Evolutionary conservation across 345 rosid species (phyloP).

Genomic region (Lepidium didymum): DNA sequence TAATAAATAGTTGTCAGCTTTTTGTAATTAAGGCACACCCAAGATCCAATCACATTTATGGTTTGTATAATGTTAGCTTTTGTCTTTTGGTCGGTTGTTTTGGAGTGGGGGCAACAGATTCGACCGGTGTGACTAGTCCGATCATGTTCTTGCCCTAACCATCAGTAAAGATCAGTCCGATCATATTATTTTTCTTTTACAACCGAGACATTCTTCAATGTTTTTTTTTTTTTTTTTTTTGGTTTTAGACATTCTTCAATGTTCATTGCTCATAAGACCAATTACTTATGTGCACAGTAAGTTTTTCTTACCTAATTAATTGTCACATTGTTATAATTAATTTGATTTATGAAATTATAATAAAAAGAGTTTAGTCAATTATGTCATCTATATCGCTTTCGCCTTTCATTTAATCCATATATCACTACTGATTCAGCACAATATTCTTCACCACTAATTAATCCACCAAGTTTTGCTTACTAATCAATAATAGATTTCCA

Average conservation of each 20-base stretch:
- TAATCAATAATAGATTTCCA: neutral
- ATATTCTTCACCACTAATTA: neutral
- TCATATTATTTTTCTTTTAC: too few relatives aligned
- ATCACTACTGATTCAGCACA: neutral
- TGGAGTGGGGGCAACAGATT: neutral
- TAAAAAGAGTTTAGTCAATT: neutral
- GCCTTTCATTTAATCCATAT: neutral
- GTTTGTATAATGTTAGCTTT: constrained; percentile 13
- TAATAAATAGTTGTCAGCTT: neutral
- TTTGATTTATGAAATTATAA: neutral
- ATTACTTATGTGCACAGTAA: too few relatives aligned
- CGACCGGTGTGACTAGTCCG: neutral
- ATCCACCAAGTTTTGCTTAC: neutral
- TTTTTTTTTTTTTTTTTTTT: too few relatives aligned
- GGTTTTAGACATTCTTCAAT: too few relatives aligned
- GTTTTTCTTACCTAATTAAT: neutral
- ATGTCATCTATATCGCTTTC: neutral
- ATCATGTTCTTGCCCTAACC: neutral
- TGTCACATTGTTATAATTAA: neutral
- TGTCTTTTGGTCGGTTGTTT: constrained; percentile 11
- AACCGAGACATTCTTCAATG: too few relatives aligned
- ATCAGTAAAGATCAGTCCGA: too few relatives aligned
- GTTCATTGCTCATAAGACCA: too few relatives aligned
- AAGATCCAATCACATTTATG: constrained; percentile 9
- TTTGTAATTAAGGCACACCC: constrained; percentile 13